Conservation (phyloP, 73 alveolate genomes). For the Halteria grandinella region DNA sequence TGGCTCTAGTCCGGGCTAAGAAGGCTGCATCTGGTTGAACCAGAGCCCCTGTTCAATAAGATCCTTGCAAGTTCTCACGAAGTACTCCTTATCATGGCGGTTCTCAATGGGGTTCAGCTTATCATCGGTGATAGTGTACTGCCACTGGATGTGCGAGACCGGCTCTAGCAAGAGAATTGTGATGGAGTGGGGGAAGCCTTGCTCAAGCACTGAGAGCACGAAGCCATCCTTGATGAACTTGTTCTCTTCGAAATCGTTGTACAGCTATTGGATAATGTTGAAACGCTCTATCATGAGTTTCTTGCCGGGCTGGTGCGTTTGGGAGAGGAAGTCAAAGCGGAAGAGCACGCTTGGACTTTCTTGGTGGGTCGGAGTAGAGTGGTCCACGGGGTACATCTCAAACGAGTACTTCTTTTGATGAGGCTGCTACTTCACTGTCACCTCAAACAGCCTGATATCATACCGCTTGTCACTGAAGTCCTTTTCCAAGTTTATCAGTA, state of each 20-base stretch:
- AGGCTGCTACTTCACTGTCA: not conserved
- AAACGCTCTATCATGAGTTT: conserved; percentile 20
- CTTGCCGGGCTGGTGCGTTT: not conserved
- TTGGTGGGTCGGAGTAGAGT: not conserved
- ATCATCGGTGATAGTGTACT: conserved; percentile 4
- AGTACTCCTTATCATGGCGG: conserved; percentile 17
- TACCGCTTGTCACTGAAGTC: conserved; percentile 23
- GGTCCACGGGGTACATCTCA: conserved; percentile 33
- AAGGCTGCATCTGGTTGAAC: too few species aligned
- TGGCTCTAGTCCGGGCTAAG: not conserved
- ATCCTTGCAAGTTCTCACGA: not conserved
- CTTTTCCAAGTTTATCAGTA: conserved; percentile 12
- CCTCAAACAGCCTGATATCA: conserved; percentile 24
- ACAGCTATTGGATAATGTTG: conserved; percentile 35
- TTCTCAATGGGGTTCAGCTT: conserved; percentile 15
- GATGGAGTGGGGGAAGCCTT: conserved; percentile 34
- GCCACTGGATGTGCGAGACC: conserved; percentile 29
- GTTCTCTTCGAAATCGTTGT: conserved; percentile 24
- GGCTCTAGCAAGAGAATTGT: conserved; percentile 23
- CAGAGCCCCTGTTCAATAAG: not conserved
- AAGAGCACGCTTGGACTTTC: not conserved
- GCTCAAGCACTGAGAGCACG: conserved; percentile 19
- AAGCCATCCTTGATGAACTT: conserved; percentile 31
- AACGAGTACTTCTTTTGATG: conserved; percentile 19
- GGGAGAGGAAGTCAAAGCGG: not conserved